phyloP scores from a whole-genome alignment of 306 rosid species.

The Luffa acutangula region DNA sequence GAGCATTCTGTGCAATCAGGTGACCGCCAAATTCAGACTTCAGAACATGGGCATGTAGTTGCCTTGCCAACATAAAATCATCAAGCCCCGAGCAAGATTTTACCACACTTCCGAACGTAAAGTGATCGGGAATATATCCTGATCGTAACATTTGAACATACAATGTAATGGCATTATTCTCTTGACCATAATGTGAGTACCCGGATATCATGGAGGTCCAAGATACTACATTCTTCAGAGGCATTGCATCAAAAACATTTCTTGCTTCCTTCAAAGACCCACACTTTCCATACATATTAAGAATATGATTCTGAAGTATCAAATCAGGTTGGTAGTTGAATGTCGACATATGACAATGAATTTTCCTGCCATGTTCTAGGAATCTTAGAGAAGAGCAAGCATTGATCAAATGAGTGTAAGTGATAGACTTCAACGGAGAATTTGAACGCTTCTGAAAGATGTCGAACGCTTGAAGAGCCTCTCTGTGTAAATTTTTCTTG shows the following conservation, averaged over 20 bases:
- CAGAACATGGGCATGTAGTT: slow-evolving; percentile 53
- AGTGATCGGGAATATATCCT: slow-evolving; percentile 47
- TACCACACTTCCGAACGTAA: slow-evolving; percentile 59
- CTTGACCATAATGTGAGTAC: slow-evolving; percentile 42
- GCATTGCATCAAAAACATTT: slow-evolving; percentile 56
- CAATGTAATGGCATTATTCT: slow-evolving; percentile 39
- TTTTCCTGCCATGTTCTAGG: slow-evolving; percentile 40
- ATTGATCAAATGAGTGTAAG: slow-evolving; percentile 36
- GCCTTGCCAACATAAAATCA: slow-evolving; percentile 42
- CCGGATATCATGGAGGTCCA: slow-evolving; percentile 78
- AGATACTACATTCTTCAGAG: slow-evolving; percentile 46
- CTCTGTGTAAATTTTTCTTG: slow-evolving; percentile 34
- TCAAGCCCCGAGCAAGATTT: slow-evolving; percentile 46
- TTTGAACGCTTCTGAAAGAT: slow-evolving; percentile 16
- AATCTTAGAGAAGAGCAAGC: slow-evolving; percentile 55
- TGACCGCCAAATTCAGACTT: slow-evolving; percentile 40
- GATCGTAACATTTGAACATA: slow-evolving; percentile 46
- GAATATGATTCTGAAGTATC: slow-evolving; percentile 52
- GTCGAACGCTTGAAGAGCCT: slow-evolving; percentile 56
- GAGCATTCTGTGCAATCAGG: slow-evolving; percentile 58
- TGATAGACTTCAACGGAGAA: slow-evolving; percentile 30
- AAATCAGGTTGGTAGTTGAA: slow-evolving; percentile 31
- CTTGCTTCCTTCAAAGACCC: slow-evolving; percentile 58
- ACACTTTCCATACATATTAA: slow-evolving; percentile 69
- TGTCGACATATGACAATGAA: slow-evolving; percentile 36